phyloP scores from a whole-genome alignment of 2,329 filamentous ascomycete species.

The Cadophora sp. region DNA sequence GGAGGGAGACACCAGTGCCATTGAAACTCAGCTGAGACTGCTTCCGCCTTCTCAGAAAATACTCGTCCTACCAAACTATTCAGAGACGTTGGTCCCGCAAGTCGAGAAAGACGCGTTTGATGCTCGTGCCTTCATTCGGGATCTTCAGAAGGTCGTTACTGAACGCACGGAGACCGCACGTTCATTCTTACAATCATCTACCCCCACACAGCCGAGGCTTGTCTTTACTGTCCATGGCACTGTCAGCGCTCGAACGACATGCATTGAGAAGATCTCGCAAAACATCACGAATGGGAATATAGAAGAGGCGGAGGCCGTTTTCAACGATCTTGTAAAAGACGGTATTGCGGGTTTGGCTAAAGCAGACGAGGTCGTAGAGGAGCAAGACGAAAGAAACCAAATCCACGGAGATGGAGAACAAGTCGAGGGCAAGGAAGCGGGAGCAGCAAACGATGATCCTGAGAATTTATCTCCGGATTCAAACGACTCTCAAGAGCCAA shows the following conservation, averaged over 20 bases:
- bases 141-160: conserved; percentile 57
- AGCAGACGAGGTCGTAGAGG: conserved; percentile 22
- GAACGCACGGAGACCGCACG: conserved; percentile 56
- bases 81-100: conserved; percentile 33
- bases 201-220: conserved; percentile 55
- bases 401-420: conserved; percentile 38
- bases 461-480: conserved; percentile 63
- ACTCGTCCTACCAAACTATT: conserved; percentile 56
- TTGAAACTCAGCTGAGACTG: conserved; percentile 65
- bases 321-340: conserved; percentile 56
- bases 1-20: conserved; percentile 60
- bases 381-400: conserved; percentile 11
- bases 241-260: conserved; percentile 58
- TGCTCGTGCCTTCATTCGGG: conserved; percentile 51
- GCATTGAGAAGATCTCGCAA: conserved; percentile 60
- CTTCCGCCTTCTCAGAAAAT: conserved; percentile 65
- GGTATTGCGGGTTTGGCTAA: conserved; percentile 52
- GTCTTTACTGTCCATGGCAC: conserved; percentile 68
- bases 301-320: conserved; percentile 57
- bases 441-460: conserved; percentile 49
- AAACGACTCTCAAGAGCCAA: conserved; percentile 62
- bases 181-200: conserved; percentile 57
- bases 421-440: neutral
- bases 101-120: conserved; percentile 47
- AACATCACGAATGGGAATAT: conserved; percentile 58